These are phyloP conservation scores for Eucalyptus regnans DNA, from an alignment of 345 rosid genomes.

Conservation along the genomic window DNA sequence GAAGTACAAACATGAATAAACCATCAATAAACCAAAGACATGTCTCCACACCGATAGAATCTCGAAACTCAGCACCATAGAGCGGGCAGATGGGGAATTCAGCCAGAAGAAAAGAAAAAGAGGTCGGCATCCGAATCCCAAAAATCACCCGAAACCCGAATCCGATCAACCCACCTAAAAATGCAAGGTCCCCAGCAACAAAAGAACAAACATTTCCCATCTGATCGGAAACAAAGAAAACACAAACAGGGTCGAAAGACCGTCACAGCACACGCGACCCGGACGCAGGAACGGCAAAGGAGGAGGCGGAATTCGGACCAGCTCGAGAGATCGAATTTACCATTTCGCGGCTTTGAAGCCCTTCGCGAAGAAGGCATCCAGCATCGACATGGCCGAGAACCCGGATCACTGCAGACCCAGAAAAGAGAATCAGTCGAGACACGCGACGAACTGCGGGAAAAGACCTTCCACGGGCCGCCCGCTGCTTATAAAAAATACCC, in stretches of 20 bases:
- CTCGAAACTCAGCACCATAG: not conserved
- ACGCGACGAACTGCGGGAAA: not conserved
- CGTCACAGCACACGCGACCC: not conserved
- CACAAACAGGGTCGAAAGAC: not conserved
- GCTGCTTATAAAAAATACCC: not conserved
- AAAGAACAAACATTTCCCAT: not conserved
- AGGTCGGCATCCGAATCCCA: not conserved
- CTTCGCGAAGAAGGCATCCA: slow-evolving; percentile 85
- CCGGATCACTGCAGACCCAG: not conserved
- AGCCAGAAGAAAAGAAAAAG: not conserved
- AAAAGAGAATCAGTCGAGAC: not conserved
- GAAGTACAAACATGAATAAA: not conserved
- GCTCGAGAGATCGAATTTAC: slow-evolving; percentile 13
- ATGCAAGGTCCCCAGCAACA: not conserved
- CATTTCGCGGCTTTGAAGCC: slow-evolving; percentile 91
- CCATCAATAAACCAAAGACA: not conserved
- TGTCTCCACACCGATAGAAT: not conserved
- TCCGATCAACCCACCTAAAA: not conserved
- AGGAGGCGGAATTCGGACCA: not conserved
- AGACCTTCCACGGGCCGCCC: not conserved
- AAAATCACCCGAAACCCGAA: not conserved
- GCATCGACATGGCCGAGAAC: slow-evolving; percentile 46
- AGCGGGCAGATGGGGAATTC: not conserved
- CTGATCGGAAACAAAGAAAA: not conserved
- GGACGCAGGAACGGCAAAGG: not conserved